phyloP scores from a whole-genome alignment of 495 filamentous ascomycete genomes.

The Xylaria telfairii region DNA sequence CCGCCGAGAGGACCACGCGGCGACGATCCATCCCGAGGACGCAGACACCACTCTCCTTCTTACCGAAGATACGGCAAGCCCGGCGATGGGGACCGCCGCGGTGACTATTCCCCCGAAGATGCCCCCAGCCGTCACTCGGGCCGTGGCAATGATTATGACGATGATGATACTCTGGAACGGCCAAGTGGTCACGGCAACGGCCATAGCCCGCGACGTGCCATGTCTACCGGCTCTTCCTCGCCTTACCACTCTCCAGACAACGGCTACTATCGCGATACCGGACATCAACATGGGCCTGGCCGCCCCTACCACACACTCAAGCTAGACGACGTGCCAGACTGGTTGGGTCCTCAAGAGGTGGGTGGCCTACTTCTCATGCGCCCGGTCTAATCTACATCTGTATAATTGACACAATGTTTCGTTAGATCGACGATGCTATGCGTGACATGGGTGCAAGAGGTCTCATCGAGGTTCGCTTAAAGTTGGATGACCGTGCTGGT shows the following conservation, averaged over 20 bases:
- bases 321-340: constrained; percentile 39
- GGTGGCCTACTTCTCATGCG: not conserved
- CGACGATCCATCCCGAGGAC: constrained; percentile 33
- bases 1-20: constrained; percentile 34
- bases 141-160: constrained; percentile 28
- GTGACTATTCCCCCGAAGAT: constrained; percentile 18
- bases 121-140: constrained; percentile 18
- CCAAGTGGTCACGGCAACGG: constrained; percentile 16
- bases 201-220: constrained; percentile 33
- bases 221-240: constrained; percentile 34
- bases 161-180: constrained; percentile 26
- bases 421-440: constrained; percentile 35
- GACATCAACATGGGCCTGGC: constrained; percentile 31
- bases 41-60: constrained; percentile 25
- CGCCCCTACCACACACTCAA: constrained; percentile 41
- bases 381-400: no score
- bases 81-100: constrained; percentile 11
- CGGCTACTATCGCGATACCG: constrained; percentile 33
- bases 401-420: constrained; percentile 13
- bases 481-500: constrained; percentile 37
- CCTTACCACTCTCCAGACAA: constrained; percentile 33
- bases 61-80: constrained; percentile 29
- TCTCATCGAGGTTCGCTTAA: constrained; percentile 40
- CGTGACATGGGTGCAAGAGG: constrained; percentile 38
- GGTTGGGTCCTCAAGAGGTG: constrained; percentile 35